Evolutionary conservation across 2,329 filamentous ascomycete genomes (phyloP).

Genomic region (Colletotrichum navitas): DNA sequence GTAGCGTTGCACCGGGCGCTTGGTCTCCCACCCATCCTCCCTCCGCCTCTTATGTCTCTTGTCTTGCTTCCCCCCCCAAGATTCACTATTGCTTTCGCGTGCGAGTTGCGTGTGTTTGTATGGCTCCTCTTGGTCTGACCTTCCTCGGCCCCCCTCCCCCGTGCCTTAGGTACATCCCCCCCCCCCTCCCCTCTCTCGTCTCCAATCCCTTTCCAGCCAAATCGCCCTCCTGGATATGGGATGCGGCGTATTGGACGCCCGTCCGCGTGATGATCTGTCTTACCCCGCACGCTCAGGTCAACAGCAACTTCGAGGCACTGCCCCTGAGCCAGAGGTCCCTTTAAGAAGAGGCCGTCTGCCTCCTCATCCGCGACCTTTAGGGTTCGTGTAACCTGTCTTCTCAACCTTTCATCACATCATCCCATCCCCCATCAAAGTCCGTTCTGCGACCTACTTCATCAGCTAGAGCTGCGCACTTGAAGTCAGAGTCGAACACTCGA

Average conservation of each 20-base stretch:
- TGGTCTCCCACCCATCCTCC: too few relatives aligned
- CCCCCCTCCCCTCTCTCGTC: neutral
- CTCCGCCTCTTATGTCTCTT: neutral
- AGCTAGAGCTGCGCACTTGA: neutral
- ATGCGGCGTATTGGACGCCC: constrained; percentile 33
- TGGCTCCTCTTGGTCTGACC: constrained; percentile 10
- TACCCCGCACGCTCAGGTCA: constrained; percentile 42
- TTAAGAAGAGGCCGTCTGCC: constrained; percentile 36
- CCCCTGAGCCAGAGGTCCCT: constrained; percentile 36
- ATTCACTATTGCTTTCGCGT: neutral
- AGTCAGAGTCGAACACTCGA: neutral
- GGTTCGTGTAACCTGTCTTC: neutral
- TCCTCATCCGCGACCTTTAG: neutral
- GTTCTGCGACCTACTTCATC: neutral
- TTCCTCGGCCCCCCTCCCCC: constrained; percentile 8
- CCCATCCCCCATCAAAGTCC: neutral
- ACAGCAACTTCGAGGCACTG: constrained; percentile 25
- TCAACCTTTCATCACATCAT: constrained; percentile 20
- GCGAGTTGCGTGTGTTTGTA: neutral
- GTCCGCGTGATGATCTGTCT: constrained; percentile 42
- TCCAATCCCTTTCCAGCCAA: constrained; percentile 1
- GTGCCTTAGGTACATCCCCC: neutral
- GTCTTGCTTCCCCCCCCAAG: neutral
- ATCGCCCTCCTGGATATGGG: constrained; percentile 8
- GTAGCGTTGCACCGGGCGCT: constrained; percentile 35